Evolutionary conservation across 1,139 yeast species (phyloP).

Genomic region (Candida neerlandica): DNA sequence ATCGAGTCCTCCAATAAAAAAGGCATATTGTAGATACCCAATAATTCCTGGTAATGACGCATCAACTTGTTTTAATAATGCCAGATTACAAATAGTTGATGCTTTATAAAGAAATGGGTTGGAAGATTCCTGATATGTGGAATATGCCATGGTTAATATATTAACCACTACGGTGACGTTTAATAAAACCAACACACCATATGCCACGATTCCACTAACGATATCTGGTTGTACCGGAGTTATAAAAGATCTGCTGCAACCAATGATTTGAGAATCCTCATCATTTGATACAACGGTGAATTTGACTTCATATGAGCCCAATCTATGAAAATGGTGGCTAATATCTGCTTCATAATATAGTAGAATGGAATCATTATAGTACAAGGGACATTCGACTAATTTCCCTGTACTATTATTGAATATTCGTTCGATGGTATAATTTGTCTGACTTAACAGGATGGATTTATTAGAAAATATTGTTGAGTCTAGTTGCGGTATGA

Average conservation of each 20-base stretch:
- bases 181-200: constrained; percentile 44
- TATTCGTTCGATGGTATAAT: constrained; percentile 23
- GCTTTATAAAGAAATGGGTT: constrained; percentile 60
- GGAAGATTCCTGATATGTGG: constrained; percentile 65
- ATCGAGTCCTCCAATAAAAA: constrained; percentile 58
- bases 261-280: constrained; percentile 37
- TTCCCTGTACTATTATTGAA: constrained; percentile 31
- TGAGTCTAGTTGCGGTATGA: background rate
- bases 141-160: constrained; percentile 45
- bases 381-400: constrained; percentile 45
- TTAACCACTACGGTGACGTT: constrained; percentile 46
- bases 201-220: constrained; percentile 39
- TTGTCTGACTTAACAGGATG: constrained; percentile 14
- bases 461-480: background rate
- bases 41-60: constrained; percentile 56
- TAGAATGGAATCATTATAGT: constrained; percentile 40
- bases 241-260: constrained; percentile 50
- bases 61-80: constrained; percentile 57
- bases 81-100: constrained; percentile 62
- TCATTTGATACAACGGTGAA: constrained; percentile 44
- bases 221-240: constrained; percentile 47
- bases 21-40: constrained; percentile 58
- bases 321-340: constrained; percentile 31
- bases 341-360: constrained; percentile 44
- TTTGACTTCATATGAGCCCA: constrained; percentile 47